Evolutionary conservation across 768 basidiomycete genomes (phyloP).

Genomic region (Pulveroboletus sp.): DNA sequence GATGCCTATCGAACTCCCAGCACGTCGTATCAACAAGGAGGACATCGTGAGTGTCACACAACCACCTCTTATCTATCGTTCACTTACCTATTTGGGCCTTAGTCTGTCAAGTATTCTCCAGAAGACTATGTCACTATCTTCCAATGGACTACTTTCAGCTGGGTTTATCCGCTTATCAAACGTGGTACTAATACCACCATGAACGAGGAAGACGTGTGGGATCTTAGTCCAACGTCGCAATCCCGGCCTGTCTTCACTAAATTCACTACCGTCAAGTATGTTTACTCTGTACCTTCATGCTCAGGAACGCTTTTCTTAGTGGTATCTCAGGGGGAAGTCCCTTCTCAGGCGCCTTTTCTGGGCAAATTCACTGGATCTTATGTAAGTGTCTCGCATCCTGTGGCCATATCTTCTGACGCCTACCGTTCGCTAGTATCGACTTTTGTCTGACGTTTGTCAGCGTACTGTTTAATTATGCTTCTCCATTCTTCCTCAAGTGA

Average conservation of each 20-base stretch:
- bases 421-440: conserved; percentile 44
- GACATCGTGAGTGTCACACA: conserved; percentile 52
- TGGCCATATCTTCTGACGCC: neutral
- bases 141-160: conserved; percentile 68
- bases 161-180: conserved; percentile 63
- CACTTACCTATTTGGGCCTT: neutral
- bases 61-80: neutral
- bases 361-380: conserved; percentile 44
- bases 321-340: conserved; percentile 18
- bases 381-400: conserved; percentile 17
- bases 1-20: conserved; percentile 70
- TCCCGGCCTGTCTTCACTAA: conserved; percentile 59
- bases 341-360: conserved; percentile 42
- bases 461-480: conserved; percentile 71
- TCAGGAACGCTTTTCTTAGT: neutral
- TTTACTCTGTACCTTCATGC: neutral
- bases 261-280: conserved; percentile 32
- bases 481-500: conserved; percentile 82
- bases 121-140: conserved; percentile 75
- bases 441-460: conserved; percentile 61
- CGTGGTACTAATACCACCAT: conserved; percentile 50
- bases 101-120: conserved; percentile 36
- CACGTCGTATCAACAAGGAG: conserved; percentile 41
- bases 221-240: conserved; percentile 61
- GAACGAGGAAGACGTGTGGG: conserved; percentile 68